Evolutionary conservation across 2,329 filamentous ascomycete genomes (phyloP).

Genomic region (Trichophyton equinum): DNA sequence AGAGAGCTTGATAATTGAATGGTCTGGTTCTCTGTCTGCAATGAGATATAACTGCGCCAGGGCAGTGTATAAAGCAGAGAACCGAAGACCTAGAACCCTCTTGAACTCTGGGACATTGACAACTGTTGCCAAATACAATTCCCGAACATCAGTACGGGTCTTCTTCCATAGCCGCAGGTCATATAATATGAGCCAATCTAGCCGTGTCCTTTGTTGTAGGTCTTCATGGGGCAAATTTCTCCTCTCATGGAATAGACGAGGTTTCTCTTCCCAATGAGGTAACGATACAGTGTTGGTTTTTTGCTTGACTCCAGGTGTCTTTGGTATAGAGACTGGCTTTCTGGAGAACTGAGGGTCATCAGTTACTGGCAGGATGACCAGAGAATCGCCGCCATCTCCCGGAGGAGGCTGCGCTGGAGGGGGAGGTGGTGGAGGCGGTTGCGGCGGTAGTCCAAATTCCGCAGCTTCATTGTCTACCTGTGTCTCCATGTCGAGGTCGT

Average conservation of each 20-base stretch:
- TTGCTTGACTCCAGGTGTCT: conserved; percentile 51
- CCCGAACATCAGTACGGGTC: conserved; percentile 74
- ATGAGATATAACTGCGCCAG: conserved; percentile 91
- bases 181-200: conserved; percentile 91
- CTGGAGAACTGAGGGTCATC: background rate
- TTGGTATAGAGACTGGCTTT: conserved; percentile 54
- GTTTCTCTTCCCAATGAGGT: conserved; percentile 76
- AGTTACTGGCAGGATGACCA: conserved; percentile 3
- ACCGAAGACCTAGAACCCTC: conserved; percentile 78
- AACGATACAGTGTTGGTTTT: conserved; percentile 41
- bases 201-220: conserved; percentile 71
- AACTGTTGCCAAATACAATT: conserved; percentile 91
- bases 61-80: conserved; percentile 87
- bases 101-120: conserved; percentile 96
- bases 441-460: conserved; percentile 55
- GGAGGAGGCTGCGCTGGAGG: conserved; percentile 29
- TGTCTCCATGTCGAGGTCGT: conserved; percentile 38
- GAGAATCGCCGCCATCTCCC: conserved; percentile 22
- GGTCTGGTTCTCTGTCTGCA: conserved; percentile 88
- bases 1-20: conserved; percentile 96
- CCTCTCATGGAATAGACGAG: conserved; percentile 40
- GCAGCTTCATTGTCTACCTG: conserved; percentile 62
- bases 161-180: conserved; percentile 96
- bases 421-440: conserved; percentile 43
- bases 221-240: conserved; percentile 66